These are phyloP conservation scores for Parastagonospora nodorum DNA, from an alignment of 2,329 filamentous ascomycete species.

Conservation along the genomic window DNA sequence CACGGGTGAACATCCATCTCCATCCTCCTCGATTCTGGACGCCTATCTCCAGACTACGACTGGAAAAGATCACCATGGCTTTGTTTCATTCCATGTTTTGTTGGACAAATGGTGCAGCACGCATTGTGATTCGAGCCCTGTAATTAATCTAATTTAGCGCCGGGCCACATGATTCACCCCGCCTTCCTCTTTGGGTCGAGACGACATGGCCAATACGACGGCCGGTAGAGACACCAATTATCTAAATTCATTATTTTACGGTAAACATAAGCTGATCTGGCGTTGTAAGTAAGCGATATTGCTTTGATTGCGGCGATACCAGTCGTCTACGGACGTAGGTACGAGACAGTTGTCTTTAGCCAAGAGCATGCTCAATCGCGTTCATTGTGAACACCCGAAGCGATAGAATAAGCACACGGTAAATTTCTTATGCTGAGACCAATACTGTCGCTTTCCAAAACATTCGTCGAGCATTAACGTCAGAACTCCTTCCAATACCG, in stretches of 20 bases:
- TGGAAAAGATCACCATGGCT: not conserved
- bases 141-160: constrained; percentile 22
- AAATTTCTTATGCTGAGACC: too few relatives aligned
- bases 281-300: too few relatives aligned
- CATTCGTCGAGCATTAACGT: not conserved
- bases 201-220: constrained; percentile 4
- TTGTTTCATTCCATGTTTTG: constrained; percentile 13
- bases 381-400: too few relatives aligned
- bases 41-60: not conserved
- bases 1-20: constrained; percentile 7
- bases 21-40: not conserved
- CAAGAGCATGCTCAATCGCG: too few relatives aligned
- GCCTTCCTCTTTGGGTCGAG: constrained; percentile 12
- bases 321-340: not conserved
- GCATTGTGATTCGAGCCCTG: constrained; percentile 8
- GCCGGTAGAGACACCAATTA: not conserved
- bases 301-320: not conserved
- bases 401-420: too few relatives aligned
- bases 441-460: too few relatives aligned
- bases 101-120: constrained; percentile 10
- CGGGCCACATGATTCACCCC: constrained; percentile 16
- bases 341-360: not conserved
- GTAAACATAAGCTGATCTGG: too few relatives aligned
- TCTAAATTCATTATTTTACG: not conserved
- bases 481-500: constrained; percentile 18